A percentile compares a stretch with the other conserved stretches of the same genome.
Evolutionary conservation across 805 yeast genomes (phyloP).

Genomic region (Lipomyces lipofer): DNA sequence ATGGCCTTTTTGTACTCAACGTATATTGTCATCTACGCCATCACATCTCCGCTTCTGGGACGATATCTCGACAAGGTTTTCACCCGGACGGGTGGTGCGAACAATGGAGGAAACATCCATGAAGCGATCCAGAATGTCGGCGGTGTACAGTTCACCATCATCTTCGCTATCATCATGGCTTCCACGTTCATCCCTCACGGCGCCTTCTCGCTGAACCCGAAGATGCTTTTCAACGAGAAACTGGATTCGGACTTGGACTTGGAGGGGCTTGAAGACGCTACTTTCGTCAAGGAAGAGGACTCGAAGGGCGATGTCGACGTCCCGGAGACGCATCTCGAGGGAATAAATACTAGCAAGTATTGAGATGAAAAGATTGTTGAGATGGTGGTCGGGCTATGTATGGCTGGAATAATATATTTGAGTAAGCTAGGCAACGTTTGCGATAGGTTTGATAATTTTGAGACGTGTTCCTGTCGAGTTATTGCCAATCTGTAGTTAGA

Average conservation of each 20-base stretch:
- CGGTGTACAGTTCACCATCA: neutral
- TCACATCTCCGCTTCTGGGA: too few species aligned
- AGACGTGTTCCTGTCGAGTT: too few species aligned
- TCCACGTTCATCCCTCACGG: neutral
- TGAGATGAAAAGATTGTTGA: too few species aligned
- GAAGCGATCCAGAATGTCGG: neutral
- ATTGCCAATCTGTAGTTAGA: too few species aligned
- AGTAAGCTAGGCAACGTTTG: too few species aligned
- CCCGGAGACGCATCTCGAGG: neutral
- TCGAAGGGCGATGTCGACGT: neutral
- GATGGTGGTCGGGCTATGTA: too few species aligned
- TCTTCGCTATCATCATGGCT: neutral
- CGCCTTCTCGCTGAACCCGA: neutral
- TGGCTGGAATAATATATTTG: too few species aligned
- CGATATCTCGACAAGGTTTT: too few species aligned
- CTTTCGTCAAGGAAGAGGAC: neutral
- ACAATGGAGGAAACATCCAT: neutral
- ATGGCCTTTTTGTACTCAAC: neutral
- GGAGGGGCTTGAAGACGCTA: neutral
- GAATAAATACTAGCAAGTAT: too few species aligned
- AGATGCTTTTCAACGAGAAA: neutral
- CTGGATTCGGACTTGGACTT: neutral
- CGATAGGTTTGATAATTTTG: too few species aligned
- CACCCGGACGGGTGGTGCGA: neutral
- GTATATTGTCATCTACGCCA: too few species aligned